Conservation (phyloP, 2,329 filamentous ascomycete genomes). For the Fonsecaea pedrosoi region DNA sequence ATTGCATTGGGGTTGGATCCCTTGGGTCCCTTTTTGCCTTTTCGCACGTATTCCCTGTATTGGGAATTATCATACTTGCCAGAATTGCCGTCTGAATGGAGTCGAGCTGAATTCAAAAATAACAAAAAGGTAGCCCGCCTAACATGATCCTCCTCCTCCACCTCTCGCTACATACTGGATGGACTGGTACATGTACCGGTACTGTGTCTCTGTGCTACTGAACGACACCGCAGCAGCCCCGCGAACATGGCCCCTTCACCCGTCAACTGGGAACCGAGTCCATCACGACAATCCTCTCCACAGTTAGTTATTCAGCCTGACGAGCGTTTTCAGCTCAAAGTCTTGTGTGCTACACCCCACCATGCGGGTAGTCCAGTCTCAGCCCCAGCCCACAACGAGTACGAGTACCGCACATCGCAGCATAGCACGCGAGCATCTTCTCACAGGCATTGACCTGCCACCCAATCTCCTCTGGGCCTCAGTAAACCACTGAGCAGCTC, state of each 20-base stretch:
- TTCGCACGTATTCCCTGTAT: no score
- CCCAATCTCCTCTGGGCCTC: not conserved
- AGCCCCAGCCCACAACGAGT: not conserved
- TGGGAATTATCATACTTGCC: not conserved
- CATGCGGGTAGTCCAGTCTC: not conserved
- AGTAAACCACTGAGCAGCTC: not conserved
- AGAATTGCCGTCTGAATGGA: not conserved
- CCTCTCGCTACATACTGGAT: not conserved
- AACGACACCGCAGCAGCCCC: not conserved
- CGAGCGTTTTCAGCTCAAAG: not conserved
- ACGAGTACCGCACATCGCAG: not conserved
- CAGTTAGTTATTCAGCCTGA: not conserved
- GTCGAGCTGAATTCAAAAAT: not conserved
- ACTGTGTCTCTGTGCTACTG: not conserved
- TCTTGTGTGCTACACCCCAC: not conserved
- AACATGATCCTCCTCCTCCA: not conserved
- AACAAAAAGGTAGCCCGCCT: not conserved
- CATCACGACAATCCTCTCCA: not conserved
- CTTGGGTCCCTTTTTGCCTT: no score
- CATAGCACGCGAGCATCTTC: not conserved
- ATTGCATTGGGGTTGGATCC: no score
- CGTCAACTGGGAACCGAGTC: not conserved
- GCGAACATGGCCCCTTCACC: not conserved
- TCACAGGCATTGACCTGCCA: not conserved
- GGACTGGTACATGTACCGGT: not conserved